These are phyloP conservation scores for Exophiala mesophila DNA, from an alignment of 2,329 filamentous ascomycete species.

Conservation along the genomic window DNA sequence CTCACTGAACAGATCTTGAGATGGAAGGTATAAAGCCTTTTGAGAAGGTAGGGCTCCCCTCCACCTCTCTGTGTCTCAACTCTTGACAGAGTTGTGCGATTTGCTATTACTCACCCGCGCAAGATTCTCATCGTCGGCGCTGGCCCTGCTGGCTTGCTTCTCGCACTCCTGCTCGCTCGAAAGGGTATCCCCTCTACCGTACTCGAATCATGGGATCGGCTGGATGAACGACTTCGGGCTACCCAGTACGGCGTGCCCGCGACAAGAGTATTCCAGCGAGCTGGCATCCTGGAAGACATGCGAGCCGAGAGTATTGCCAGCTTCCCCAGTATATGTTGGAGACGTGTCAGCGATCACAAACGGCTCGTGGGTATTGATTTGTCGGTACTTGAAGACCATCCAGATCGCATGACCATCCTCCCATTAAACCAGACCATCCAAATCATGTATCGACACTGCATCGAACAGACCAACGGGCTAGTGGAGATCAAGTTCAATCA, in stretches of 20 bases:
- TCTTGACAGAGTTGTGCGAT: no score
- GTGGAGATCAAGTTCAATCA: constrained; percentile 42
- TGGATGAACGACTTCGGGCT: constrained; percentile 40
- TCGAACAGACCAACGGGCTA: constrained; percentile 10
- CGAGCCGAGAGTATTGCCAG: constrained; percentile 29
- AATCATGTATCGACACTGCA: constrained; percentile 14
- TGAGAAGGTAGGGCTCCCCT: no score
- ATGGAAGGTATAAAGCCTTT: no score
- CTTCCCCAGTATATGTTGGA: constrained; percentile 17
- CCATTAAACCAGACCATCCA: constrained; percentile 13
- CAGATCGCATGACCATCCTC: constrained; percentile 15
- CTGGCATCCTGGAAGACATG: constrained; percentile 53
- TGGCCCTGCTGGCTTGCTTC: constrained; percentile 32
- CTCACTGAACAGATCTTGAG: no score
- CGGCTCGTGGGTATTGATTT: constrained; percentile 10
- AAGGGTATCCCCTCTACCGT: constrained; percentile 7
- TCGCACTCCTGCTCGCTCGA: constrained; percentile 27
- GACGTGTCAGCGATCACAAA: constrained; percentile 11
- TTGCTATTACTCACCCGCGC: no score
- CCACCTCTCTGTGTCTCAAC: no score
- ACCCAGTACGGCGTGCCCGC: constrained; percentile 58
- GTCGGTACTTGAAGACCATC: constrained; percentile 13
- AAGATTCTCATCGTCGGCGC: constrained; percentile 29
- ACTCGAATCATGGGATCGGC: constrained; percentile 10
- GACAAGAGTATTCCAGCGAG: constrained; percentile 52